Conservation (phyloP, 495 filamentous ascomycete genomes). For the Oleoguttula mirabilis region DNA sequence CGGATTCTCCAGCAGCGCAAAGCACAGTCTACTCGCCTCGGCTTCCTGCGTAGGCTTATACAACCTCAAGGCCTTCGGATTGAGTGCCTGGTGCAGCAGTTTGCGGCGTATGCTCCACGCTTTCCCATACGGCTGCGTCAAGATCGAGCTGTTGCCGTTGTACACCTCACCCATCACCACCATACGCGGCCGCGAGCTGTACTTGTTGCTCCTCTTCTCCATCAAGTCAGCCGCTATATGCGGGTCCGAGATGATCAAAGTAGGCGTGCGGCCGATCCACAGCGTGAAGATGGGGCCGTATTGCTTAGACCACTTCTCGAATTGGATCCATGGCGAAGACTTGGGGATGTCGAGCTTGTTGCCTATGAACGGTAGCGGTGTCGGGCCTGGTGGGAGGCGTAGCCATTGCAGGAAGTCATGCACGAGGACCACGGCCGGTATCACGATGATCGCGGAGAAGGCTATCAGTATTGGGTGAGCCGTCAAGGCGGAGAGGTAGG, state of each 20-base stretch:
- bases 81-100: constrained; percentile 33
- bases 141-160: constrained; percentile 36
- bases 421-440: constrained; percentile 10
- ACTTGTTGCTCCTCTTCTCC: constrained; percentile 42
- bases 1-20: constrained; percentile 25
- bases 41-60: constrained; percentile 38
- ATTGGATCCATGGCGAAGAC: constrained; percentile 47
- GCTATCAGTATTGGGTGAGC: constrained; percentile 3
- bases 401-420: constrained; percentile 8
- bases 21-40: constrained; percentile 29
- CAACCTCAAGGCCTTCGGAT: constrained; percentile 35
- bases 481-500: not conserved
- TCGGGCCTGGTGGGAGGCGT: constrained; percentile 42
- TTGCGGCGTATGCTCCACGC: constrained; percentile 35
- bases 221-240: constrained; percentile 47
- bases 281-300: constrained; percentile 52
- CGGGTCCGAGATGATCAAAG: constrained; percentile 51
- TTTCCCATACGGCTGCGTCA: constrained; percentile 40
- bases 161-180: constrained; percentile 43
- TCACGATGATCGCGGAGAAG: constrained; percentile 6
- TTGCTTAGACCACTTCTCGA: constrained; percentile 40
- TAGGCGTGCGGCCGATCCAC: constrained; percentile 50
- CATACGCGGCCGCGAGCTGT: constrained; percentile 42
- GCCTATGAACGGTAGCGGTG: constrained; percentile 42
- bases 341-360: constrained; percentile 43